Conservation (phyloP, 306 rosid genomes). For the Fragaria vesca region DNA sequence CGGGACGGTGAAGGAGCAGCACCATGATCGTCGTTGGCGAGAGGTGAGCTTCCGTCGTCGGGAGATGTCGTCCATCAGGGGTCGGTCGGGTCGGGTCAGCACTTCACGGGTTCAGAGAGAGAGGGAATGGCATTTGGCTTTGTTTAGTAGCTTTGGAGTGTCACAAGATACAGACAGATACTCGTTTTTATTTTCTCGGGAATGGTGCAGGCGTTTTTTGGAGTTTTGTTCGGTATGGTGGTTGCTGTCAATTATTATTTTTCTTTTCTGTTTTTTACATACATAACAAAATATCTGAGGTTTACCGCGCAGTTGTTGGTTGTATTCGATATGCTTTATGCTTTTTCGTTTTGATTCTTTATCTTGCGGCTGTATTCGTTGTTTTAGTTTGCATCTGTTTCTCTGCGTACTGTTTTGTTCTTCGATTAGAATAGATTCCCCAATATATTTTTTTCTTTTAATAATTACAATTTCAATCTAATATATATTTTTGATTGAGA, state of each 20-base stretch:
- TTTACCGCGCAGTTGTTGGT: no score
- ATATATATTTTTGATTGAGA: no score
- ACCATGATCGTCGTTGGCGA: slow-evolving; percentile 65
- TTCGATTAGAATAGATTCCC: no score
- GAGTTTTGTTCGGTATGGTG: not conserved
- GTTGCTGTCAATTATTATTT: not conserved
- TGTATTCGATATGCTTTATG: no score
- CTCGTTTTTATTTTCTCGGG: not conserved
- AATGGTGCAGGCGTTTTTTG: not conserved
- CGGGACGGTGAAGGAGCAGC: slow-evolving; percentile 75
- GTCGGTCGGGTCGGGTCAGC: not conserved
- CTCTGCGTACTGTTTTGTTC: no score
- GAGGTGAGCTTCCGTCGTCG: slow-evolving; percentile 34
- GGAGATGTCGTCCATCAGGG: slow-evolving; percentile 42
- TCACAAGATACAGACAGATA: not conserved
- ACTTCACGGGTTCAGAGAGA: not conserved
- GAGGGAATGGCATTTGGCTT: not conserved
- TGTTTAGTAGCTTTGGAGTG: not conserved
- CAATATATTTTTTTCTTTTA: no score
- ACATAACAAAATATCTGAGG: no score
- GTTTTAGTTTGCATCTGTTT: no score
- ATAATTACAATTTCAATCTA: no score
- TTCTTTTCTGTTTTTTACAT: not conserved
- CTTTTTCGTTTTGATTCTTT: no score
- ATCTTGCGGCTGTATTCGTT: no score